These are phyloP conservation scores for Nicotiana otophora DNA, from an alignment of 257 asterid genomes.

Conservation along the genomic window DNA sequence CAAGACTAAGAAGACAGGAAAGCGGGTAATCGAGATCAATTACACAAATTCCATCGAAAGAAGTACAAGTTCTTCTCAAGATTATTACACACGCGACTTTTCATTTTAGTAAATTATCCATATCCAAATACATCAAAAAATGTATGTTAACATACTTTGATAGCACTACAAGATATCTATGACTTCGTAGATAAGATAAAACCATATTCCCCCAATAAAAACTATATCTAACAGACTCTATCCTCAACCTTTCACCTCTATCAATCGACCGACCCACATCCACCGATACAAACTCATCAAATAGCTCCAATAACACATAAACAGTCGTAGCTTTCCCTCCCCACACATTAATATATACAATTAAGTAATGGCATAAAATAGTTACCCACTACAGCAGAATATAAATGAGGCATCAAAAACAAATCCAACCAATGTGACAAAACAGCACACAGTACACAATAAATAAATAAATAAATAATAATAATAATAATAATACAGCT, in stretches of 20 bases:
- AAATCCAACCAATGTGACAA: constrained; percentile 12
- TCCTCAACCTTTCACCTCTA: background rate
- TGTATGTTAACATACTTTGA: background rate
- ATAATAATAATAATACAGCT: background rate
- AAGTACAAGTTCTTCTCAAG: background rate
- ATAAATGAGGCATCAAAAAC: background rate
- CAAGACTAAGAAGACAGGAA: background rate
- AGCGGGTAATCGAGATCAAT: background rate
- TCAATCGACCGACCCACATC: background rate
- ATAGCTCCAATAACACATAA: background rate
- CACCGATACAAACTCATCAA: background rate
- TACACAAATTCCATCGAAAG: background rate
- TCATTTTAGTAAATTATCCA: background rate
- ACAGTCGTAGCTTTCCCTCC: background rate
- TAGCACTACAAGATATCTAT: background rate
- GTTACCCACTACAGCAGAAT: background rate
- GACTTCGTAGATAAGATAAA: background rate
- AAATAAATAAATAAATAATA: background rate
- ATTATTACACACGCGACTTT: background rate
- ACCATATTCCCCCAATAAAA: background rate
- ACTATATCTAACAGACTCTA: background rate
- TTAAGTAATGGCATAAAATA: background rate
- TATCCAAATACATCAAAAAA: background rate
- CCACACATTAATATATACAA: background rate
- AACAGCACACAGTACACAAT: background rate